These are phyloP conservation scores for Orychophragmus violaceus DNA, from an alignment of 345 rosid genomes.

Conservation along the genomic window DNA sequence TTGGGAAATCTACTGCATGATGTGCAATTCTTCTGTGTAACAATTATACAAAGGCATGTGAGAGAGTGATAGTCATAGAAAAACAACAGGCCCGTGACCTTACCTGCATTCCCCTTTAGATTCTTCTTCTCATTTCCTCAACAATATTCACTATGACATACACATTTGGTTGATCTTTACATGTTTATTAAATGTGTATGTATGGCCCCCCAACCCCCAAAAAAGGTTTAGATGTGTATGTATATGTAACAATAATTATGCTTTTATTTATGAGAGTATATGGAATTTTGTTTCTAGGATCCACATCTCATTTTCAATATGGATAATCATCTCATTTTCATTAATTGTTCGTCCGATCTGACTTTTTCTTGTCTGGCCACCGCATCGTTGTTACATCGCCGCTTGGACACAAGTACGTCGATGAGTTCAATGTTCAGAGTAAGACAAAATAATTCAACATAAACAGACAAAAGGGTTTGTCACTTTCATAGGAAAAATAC, in stretches of 20 bases:
- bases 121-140: background rate
- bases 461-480: background rate
- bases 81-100: slow-evolving; percentile 18
- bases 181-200: too few species aligned
- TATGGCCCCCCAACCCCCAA: too few species aligned
- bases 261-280: background rate
- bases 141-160: slow-evolving; percentile 1
- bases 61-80: background rate
- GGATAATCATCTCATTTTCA: background rate
- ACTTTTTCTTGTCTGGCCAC: background rate
- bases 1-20: too few species aligned
- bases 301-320: background rate
- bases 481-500: background rate
- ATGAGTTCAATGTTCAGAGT: slow-evolving; percentile 20
- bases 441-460: background rate
- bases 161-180: background rate
- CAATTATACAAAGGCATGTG: background rate
- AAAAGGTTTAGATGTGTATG: too few species aligned
- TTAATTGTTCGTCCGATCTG: background rate
- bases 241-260: background rate
- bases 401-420: background rate
- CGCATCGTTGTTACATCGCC: background rate
- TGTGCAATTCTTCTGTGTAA: background rate
- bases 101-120: slow-evolving; percentile 9
- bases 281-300: background rate